A percentile compares a stretch with the other conserved stretches of the same genome.
phyloP scores from a whole-genome alignment of 768 basidiomycete genomes.

The Tephrocybe sp. region DNA sequence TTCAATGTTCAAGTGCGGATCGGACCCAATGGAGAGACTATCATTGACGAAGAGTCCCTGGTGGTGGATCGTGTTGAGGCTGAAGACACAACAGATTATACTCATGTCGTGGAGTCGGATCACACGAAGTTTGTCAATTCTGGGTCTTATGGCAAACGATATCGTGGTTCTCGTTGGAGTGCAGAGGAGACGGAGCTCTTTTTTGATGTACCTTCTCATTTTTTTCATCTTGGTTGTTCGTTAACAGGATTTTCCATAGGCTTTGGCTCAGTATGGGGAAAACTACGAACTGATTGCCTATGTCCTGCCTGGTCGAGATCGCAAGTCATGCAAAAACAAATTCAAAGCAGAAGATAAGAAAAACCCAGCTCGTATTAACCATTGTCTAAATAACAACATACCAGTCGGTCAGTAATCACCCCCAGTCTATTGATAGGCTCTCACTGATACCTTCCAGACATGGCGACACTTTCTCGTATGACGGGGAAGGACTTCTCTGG shows the following conservation, averaged over 20 bases:
- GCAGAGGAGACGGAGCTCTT: conserved; percentile 89
- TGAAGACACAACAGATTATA: conserved; percentile 68
- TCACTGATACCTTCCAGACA: conserved; percentile 45
- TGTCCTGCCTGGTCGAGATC: conserved; percentile 79
- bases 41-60: conserved; percentile 84
- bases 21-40: conserved; percentile 83
- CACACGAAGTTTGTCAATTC: conserved; percentile 85
- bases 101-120: conserved; percentile 81
- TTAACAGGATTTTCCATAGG: conserved; percentile 45
- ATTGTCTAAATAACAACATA: conserved; percentile 69
- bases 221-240: background rate
- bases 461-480: conserved; percentile 71
- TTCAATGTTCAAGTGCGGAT: conserved; percentile 87
- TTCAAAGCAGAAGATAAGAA: conserved; percentile 89
- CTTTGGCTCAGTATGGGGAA: conserved; percentile 86
- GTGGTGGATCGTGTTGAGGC: conserved; percentile 76
- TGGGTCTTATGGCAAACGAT: conserved; percentile 76
- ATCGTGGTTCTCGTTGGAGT: conserved; percentile 84
- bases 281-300: conserved; percentile 92
- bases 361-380: conserved; percentile 73
- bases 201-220: conserved; percentile 62
- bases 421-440: background rate
- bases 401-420: conserved; percentile 65
- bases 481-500: conserved; percentile 87
- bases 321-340: conserved; percentile 91